Evolutionary conservation across 106 monocot genomes (phyloP), one percentile per base, ranked within the genome.

Genomic region (Amphibolis antarctica): DNA sequence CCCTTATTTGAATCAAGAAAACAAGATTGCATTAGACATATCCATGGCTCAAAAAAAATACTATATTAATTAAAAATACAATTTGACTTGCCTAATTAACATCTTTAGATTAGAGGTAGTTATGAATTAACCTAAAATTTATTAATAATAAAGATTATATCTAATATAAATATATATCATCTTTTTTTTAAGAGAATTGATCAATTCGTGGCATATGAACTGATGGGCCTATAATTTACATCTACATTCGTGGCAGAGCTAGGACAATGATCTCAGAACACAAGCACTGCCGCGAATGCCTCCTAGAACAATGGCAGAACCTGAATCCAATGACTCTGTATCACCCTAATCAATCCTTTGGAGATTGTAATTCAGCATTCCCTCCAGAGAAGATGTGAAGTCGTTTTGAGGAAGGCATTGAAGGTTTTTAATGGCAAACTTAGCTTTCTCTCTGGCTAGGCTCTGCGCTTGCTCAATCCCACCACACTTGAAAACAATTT

Each of bases 291-390:
- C 5, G 28, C 7, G 20, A 18, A 54, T 17, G 23, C 23, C 5
- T 12, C 24, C 13, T 55, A 25, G 24, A 55, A 18, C 10, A 11
- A 55, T 12, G 10, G 3, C 23, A 25, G 11, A 21, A 17, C 44
- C 21, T 63, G n/a, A 19, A 7, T 57, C 24, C 28, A 36, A 36
- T 7, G 26, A 57, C 4, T 59, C 36, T n/a, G n/a, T 18, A 14
- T 17, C 44, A 25, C 18, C 42, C 68, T 74, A 92, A 30, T 82
- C 77, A 14, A 82, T 84, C 75, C 88, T 66, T 63, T 87, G 76
- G 45, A 98, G 86, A 82, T 87, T 91, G 42, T 87, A 98, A 62
- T 65, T 80, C 27, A 98, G 82, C 66, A 98, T 74, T 28, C 80
- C 81, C 65, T 90, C 87, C 10, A 98, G 80, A 0, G 86, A 79